phyloP scores from a whole-genome alignment of 106 monocot species.

The Narthecium ossifragum region DNA sequence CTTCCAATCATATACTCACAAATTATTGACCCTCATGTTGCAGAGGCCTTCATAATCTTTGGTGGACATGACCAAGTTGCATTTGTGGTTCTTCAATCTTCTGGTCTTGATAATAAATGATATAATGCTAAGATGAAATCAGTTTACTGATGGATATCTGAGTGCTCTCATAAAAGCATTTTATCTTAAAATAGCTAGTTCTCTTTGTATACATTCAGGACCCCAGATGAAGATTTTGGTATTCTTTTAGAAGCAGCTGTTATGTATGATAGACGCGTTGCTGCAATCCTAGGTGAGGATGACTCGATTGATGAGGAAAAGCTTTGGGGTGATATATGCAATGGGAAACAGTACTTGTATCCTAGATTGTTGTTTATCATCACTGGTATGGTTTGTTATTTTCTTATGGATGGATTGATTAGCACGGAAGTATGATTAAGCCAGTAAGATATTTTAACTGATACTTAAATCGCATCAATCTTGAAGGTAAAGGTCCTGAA shows the following conservation, averaged over 20 bases:
- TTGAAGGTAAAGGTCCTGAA: conserved; percentile 92
- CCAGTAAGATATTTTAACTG: not conserved
- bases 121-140: too few relatives aligned
- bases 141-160: too few relatives aligned
- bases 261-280: conserved; percentile 67
- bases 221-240: conserved; percentile 94
- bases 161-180: too few relatives aligned
- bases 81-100: too few relatives aligned
- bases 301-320: conserved; percentile 65
- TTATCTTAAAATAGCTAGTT: too few relatives aligned
- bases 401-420: not conserved
- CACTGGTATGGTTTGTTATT: conserved; percentile 47
- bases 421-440: not conserved
- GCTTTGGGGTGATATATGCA: conserved; percentile 56
- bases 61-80: too few relatives aligned
- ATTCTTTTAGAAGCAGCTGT: conserved; percentile 94
- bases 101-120: too few relatives aligned
- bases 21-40: too few relatives aligned
- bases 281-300: conserved; percentile 56
- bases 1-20: too few relatives aligned
- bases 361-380: conserved; percentile 84
- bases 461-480: not conserved
- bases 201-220: too few relatives aligned
- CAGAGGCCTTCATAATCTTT: too few relatives aligned
- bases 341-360: conserved; percentile 46